Evolutionary conservation across 768 basidiomycete species (phyloP).

Genomic region (Myochromella boudieri): DNA sequence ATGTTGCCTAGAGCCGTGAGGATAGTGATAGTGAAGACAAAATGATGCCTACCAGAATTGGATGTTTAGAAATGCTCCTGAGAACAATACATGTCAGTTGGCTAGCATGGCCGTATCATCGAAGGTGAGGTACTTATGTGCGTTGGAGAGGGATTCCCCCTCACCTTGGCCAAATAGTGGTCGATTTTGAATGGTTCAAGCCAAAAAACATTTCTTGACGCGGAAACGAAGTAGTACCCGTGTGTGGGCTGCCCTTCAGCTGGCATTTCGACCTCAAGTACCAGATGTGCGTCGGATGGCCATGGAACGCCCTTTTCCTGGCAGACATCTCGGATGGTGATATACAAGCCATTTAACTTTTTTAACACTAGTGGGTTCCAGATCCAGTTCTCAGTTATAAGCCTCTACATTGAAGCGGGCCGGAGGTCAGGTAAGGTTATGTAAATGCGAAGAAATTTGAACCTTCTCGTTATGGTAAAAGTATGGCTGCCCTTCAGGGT

Average conservation of each 20-base stretch:
- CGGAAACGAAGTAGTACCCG: conserved; percentile 10
- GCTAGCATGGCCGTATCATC: neutral
- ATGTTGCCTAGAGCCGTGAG: conserved; percentile 5
- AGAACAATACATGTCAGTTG: neutral
- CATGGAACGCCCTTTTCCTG: neutral
- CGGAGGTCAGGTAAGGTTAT: neutral
- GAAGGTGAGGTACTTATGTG: conserved; percentile 6
- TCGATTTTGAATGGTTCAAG: conserved; percentile 5
- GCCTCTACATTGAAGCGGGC: neutral
- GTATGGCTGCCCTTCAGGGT: conserved; percentile 13
- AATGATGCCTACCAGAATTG: conserved; percentile 10
- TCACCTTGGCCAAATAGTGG: neutral
- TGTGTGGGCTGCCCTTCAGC: neutral
- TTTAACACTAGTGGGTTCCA: neutral
- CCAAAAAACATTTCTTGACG: conserved; percentile 14
- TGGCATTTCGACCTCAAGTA: conserved; percentile 3
- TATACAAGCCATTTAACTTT: neutral
- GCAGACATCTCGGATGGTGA: conserved; percentile 1
- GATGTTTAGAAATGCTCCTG: conserved; percentile 10
- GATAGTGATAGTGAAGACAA: neutral
- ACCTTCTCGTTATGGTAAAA: conserved; percentile 8
- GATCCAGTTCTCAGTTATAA: conserved; percentile 13
- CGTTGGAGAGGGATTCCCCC: conserved; percentile 1
- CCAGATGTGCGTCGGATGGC: conserved; percentile 5
- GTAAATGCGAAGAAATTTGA: neutral